A percentile compares a stretch with the other conserved stretches of the same genome.
Conservation (phyloP, 495 filamentous ascomycete species). For the Neurospora terricola region DNA sequence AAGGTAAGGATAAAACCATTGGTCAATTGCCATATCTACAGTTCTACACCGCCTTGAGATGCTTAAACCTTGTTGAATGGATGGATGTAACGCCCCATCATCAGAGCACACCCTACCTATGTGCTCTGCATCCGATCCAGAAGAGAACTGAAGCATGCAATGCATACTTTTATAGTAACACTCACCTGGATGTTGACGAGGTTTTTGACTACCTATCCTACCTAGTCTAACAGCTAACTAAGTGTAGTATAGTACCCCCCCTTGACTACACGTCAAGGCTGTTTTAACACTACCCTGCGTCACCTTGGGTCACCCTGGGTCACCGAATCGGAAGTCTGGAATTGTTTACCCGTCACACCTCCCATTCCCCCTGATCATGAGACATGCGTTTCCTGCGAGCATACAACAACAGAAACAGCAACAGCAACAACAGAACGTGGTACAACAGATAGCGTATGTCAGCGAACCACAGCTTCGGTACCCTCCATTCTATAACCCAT, state of each 20-base stretch:
- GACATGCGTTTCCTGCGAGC: background rate
- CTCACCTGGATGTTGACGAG: background rate
- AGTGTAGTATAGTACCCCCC: background rate
- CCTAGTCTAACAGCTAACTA: background rate
- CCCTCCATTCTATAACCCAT: background rate
- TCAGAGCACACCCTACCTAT: background rate
- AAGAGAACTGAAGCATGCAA: background rate
- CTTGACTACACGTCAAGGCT: background rate
- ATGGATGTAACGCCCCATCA: background rate
- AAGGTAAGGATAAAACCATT: background rate
- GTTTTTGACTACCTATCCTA: background rate
- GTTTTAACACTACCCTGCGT: background rate
- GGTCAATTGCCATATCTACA: background rate
- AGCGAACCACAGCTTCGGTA: background rate
- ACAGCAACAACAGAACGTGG: background rate
- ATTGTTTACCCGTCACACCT: background rate
- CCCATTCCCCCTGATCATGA: background rate
- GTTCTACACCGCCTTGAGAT: background rate
- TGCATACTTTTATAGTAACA: background rate
- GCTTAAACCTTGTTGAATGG: background rate
- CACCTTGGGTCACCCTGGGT: background rate
- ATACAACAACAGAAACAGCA: background rate
- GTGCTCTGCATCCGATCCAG: background rate
- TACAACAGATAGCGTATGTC: background rate
- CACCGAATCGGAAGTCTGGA: background rate